phyloP scores from a whole-genome alignment of 441 rosid genomes.

The Croton setiger region DNA sequence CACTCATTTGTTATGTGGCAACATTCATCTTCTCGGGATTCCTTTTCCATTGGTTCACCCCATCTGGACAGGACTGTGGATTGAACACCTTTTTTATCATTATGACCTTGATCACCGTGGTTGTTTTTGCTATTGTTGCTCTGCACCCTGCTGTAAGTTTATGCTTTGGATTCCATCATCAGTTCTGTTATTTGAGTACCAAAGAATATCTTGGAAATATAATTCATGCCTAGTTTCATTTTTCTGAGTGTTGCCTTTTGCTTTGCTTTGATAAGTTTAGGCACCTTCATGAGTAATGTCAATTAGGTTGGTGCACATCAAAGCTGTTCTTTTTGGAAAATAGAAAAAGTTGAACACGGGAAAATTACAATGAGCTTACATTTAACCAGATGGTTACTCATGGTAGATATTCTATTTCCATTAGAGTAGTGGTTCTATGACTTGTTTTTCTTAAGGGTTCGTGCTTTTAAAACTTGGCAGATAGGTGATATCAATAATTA shows the following conservation, averaged over 20 bases:
- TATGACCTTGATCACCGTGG: constrained; percentile 56
- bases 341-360: not conserved
- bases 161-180: constrained; percentile 1
- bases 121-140: constrained; percentile 69
- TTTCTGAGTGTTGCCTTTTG: not conserved
- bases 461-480: not conserved
- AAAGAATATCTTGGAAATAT: too few relatives aligned
- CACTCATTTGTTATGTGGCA: constrained; percentile 74
- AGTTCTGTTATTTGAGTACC: too few relatives aligned
- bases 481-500: not conserved
- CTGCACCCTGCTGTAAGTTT: constrained; percentile 89
- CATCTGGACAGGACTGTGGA: constrained; percentile 95
- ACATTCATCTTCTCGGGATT: constrained; percentile 87
- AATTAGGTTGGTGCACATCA: not conserved
- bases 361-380: not conserved
- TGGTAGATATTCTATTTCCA: not conserved
- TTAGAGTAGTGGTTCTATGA: not conserved
- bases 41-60: constrained; percentile 93
- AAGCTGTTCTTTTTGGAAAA: not conserved
- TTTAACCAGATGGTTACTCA: not conserved
- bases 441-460: not conserved
- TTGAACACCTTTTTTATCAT: constrained; percentile 79
- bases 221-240: too few relatives aligned
- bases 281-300: not conserved
- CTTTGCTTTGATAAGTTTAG: not conserved